Evolutionary conservation across 768 basidiomycete genomes (phyloP), one percentile per base, ranked within the genome.

Genomic region (Mycena rebaudengoi): DNA sequence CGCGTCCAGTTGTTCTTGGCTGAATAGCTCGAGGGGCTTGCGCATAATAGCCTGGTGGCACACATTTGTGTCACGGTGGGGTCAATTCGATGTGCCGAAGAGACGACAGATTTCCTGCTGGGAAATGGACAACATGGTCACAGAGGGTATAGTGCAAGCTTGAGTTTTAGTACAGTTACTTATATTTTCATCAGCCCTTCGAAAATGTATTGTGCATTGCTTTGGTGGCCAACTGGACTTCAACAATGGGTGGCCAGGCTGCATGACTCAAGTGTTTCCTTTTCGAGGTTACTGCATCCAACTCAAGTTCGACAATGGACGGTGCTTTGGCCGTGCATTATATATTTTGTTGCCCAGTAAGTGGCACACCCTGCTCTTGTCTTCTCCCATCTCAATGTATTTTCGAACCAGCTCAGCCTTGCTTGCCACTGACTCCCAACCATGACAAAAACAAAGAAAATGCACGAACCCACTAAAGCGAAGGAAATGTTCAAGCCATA

Each of bases 401-500:
- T n/a, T n/a, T n/a, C n/a, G n/a, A n/a, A 44, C 43, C 35, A 37
- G 18, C 35, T 37, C 35, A 37, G 35, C 35, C n/a, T n/a, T n/a
- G n/a, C n/a, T n/a, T n/a, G n/a, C 3, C 18, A 6, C 29, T 39
- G 10, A 10, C 50, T 39, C 21, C 18, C 35, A n/a, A 57, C 25
- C 33, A 45, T 48, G 49, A 20, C 50, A 16, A 7, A 13, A 25
- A 44, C 11, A 13, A 45, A 52, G n/a, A n/a, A n/a, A n/a, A n/a
- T n/a, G n/a, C n/a, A n/a, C n/a, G n/a, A n/a, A 14, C 3, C 3
- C 0, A 53, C 37, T 14, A 39, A 45, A 29, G 16, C 41, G 16
- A 54, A 54, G 23, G 53, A 62, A 20, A 62, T 56, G 54, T 57
- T 63, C 54, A 20, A 63, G 25, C 33, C 53, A 0, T 62, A 62